phyloP scores from a whole-genome alignment of 768 basidiomycete species.

The Suillus cothurnatus region DNA sequence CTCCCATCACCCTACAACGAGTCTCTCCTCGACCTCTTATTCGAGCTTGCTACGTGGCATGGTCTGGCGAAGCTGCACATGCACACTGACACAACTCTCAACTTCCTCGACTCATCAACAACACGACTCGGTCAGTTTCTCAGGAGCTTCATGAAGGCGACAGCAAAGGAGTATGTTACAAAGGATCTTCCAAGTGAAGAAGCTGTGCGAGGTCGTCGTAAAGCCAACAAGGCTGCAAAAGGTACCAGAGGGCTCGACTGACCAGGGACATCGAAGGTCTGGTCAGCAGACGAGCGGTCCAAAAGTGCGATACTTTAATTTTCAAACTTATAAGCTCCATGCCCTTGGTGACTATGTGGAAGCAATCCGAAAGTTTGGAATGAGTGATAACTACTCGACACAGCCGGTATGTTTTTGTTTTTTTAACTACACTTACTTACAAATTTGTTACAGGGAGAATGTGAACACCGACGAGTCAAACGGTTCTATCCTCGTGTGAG shows the following conservation, averaged over 20 bases:
- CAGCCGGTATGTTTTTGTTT: conserved; percentile 20
- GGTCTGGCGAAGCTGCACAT: background rate
- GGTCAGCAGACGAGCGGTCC: background rate
- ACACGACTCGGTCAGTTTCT: conserved; percentile 18
- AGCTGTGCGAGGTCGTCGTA: conserved; percentile 26
- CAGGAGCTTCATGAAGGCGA: background rate
- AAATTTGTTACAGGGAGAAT: conserved; percentile 38
- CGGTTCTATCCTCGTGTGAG: too few relatives aligned
- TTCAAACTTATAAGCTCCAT: conserved; percentile 16
- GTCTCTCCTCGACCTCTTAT: conserved; percentile 18
- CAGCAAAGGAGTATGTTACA: conserved; percentile 24
- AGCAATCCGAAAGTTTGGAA: conserved; percentile 25
- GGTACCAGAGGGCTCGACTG: background rate
- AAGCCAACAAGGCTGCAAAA: background rate
- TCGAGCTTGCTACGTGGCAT: conserved; percentile 25
- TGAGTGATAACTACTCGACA: conserved; percentile 38
- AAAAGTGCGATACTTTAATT: conserved; percentile 2
- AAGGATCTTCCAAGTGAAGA: conserved; percentile 41
- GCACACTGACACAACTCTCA: too few relatives aligned
- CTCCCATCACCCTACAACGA: conserved; percentile 2
- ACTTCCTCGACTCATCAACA: background rate
- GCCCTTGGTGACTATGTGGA: conserved; percentile 15
- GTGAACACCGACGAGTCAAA: too few relatives aligned
- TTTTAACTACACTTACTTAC: background rate
- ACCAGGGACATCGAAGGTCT: too few relatives aligned